Evolutionary conservation across 805 yeast species (phyloP), one percentile per base, ranked within the genome.

Genomic region (Diddensiella santjacobensis): DNA sequence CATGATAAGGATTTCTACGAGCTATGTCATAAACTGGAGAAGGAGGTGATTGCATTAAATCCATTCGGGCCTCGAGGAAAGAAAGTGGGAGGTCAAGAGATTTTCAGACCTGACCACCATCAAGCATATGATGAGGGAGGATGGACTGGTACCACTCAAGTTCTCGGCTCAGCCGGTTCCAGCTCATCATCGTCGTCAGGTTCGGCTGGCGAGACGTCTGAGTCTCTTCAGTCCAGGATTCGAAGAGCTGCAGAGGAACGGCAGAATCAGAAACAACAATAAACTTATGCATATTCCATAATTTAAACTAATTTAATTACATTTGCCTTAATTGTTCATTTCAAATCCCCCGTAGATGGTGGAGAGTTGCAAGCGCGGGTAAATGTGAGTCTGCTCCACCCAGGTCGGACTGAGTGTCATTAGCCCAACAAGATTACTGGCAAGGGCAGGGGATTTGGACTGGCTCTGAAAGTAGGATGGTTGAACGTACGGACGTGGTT

Each of bases 1-100:
- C 73, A 69, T 48, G 63, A 63, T 46, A 50, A 58, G 15, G 49
- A 60, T 44, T 69, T 69, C 47, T 66, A 70, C 71, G 57, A 53
- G 8, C 55, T 69, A 4, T 61, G 65, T 47, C 52, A 54, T 40
- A 51, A 39, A 31, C 61, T 69, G 29, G 71, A 69, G 54, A 49
- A 53, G 37, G 68, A 69, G 45, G 67, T 64, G 18, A 54, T 63
- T 13, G 52, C 49, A 5, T 37, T 63, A 40, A 64, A 62, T 39
- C 66, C 64, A 23, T 62, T 60, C 50, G 66, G 66, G 10, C 31
- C 42, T 20, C n/a, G 42, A 22, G 65, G 64, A 18, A 52, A 49
- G 29, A 52, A 50, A 30, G 38, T 56, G 3, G 56, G 55, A 13
- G 48, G 39, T 3, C 59, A 56, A 8, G 47, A 51, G 4, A 55